phyloP scores from a whole-genome alignment of 2,329 filamentous ascomycete species.

The Cladosporium sp. region DNA sequence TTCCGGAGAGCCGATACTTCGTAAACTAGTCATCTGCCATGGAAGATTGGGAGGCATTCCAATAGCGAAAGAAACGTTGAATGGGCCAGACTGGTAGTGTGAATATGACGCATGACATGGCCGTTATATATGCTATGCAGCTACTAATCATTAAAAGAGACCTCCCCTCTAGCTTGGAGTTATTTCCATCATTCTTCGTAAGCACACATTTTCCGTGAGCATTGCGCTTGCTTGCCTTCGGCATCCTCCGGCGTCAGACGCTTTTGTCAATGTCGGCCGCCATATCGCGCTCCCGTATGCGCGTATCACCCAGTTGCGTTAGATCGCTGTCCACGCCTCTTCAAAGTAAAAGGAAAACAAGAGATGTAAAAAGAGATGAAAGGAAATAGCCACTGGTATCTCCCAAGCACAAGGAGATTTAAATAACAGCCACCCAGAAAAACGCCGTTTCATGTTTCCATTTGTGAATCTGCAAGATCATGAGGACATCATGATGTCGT shows the following conservation, averaged over 20 bases:
- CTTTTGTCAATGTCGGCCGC: too few species aligned
- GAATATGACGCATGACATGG: background rate
- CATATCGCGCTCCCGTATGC: background rate
- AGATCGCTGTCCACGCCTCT: background rate
- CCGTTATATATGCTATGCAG: background rate
- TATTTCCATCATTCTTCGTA: background rate
- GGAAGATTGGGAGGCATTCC: too few species aligned
- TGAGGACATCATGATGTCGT: conserved; percentile 4
- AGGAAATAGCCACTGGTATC: background rate
- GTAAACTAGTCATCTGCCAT: too few species aligned
- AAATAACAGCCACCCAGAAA: background rate
- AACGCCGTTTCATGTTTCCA: background rate
- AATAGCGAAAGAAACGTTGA: too few species aligned
- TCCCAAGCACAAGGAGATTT: background rate
- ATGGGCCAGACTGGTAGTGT: too few species aligned
- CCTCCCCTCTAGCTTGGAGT: background rate
- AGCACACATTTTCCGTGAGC: background rate
- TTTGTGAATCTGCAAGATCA: background rate
- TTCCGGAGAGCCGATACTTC: too few species aligned
- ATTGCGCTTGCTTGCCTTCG: background rate
- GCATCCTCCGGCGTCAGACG: too few species aligned
- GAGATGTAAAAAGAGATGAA: background rate
- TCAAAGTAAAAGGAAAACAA: background rate
- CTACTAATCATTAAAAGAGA: background rate
- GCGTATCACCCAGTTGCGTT: background rate